phyloP scores from a whole-genome alignment of 352 stramenopile genomes.

The Phytophthora constricta region DNA sequence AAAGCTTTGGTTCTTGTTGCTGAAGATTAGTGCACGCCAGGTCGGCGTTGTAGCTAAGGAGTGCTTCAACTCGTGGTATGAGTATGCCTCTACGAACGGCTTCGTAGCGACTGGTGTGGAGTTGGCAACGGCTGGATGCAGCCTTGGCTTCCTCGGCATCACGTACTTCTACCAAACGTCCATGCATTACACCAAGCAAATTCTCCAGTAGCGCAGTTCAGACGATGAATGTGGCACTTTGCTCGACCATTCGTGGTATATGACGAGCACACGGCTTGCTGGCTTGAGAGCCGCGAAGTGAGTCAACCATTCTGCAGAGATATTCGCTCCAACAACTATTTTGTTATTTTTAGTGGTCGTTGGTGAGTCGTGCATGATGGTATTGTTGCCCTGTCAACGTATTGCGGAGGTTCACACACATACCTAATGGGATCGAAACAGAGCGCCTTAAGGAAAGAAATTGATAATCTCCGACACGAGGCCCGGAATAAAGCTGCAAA shows the following conservation, averaged over 20 bases:
- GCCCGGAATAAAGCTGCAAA: conserved; percentile 34
- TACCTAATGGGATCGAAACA: conserved; percentile 57
- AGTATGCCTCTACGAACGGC: conserved; percentile 68
- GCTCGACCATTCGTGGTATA: background rate
- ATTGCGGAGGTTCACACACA: background rate
- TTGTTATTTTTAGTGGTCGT: conserved; percentile 37
- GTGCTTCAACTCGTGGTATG: conserved; percentile 75
- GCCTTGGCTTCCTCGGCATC: conserved; percentile 66
- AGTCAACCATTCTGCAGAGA: conserved; percentile 4
- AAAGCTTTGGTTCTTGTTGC: conserved; percentile 76
- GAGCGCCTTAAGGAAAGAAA: conserved; percentile 68
- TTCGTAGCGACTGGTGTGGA: conserved; percentile 76
- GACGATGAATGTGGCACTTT: background rate
- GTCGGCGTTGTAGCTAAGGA: conserved; percentile 67
- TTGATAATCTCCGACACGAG: conserved; percentile 54
- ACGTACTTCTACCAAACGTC: conserved; percentile 65
- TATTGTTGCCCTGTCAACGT: background rate
- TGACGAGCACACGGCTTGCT: background rate
- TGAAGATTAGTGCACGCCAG: conserved; percentile 81
- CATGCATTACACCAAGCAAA: conserved; percentile 45
- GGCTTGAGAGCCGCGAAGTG: background rate
- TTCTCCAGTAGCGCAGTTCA: conserved; percentile 21
- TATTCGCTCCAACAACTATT: conserved; percentile 21
- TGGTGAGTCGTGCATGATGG: background rate
- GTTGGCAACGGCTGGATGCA: conserved; percentile 68